Percentiles rank a stretch among this genome's conserved stretches.
phyloP scores from a whole-genome alignment of 2,329 filamentous ascomycete species.

The Aspergillus pseudonomiae region DNA sequence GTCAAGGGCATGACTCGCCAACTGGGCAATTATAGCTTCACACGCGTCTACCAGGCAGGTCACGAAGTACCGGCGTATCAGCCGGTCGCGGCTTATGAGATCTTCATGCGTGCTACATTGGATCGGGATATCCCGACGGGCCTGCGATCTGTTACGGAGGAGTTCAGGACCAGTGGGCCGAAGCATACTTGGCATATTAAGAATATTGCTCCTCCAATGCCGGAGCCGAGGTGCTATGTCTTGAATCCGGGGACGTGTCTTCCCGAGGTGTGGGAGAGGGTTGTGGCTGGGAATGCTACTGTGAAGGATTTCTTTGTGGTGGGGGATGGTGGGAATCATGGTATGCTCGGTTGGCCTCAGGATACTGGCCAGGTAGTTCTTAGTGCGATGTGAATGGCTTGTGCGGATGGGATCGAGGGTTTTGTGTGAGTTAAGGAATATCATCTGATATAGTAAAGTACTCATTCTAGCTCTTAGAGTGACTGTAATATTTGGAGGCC shows the following conservation, averaged over 20 bases:
- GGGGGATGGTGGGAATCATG: conserved; percentile 20
- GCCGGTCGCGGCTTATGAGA: conserved; percentile 56
- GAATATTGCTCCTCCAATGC: conserved; percentile 45
- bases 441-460: no score
- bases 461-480: no score
- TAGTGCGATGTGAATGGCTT: neutral
- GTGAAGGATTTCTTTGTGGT: conserved; percentile 53
- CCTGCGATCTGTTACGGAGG: conserved; percentile 39
- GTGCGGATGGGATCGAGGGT: neutral
- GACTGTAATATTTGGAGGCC: no score
- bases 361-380: neutral
- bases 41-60: conserved; percentile 52
- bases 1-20: conserved; percentile 53
- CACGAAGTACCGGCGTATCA: conserved; percentile 58
- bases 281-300: conserved; percentile 49
- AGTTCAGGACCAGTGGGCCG: conserved; percentile 40
- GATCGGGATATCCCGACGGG: conserved; percentile 60
- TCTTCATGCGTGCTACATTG: conserved; percentile 57
- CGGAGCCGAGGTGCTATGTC: conserved; percentile 51
- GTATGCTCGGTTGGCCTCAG: neutral
- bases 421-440: no score
- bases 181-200: conserved; percentile 48
- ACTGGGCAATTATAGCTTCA: conserved; percentile 53
- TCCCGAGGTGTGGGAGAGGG: conserved; percentile 47
- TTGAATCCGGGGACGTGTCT: conserved; percentile 43